Conservation (phyloP, 139 green algal genomes). For the Zygnema circumcarinatum region DNA sequence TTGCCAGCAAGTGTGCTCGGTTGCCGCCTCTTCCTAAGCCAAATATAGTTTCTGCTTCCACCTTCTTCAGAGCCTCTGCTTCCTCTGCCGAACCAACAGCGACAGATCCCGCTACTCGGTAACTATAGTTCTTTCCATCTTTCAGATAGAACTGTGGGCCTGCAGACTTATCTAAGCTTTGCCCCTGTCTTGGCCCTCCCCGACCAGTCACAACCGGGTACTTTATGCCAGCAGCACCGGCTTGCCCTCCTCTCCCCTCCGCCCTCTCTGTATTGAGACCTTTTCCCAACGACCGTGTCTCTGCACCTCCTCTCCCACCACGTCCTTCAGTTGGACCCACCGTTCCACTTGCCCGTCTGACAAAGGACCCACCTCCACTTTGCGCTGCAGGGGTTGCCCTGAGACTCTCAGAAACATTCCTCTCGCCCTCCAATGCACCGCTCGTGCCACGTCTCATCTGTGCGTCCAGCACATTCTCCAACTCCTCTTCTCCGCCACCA, state of each 20-base stretch:
- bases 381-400: not conserved
- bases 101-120: slow-evolving; percentile 48
- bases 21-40: slow-evolving; percentile 55
- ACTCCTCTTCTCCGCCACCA: slow-evolving; percentile 25
- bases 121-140: slow-evolving; percentile 64
- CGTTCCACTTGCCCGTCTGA: not conserved
- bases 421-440: not conserved
- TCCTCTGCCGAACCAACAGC: slow-evolving; percentile 40
- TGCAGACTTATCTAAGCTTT: not conserved
- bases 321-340: not conserved
- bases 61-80: slow-evolving; percentile 32
- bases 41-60: slow-evolving; percentile 45
- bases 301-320: slow-evolving; percentile 1
- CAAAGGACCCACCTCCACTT: not conserved
- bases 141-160: slow-evolving; percentile 58
- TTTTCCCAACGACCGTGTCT: not conserved
- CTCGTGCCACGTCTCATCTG: not conserved
- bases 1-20: slow-evolving; percentile 21
- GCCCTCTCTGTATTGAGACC: not conserved
- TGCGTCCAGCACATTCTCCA: not conserved
- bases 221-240: not conserved
- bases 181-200: not conserved
- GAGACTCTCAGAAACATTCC: not conserved
- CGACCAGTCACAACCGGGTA: not conserved
- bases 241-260: not conserved